Base-by-base conservation (phyloP, 257 asterid species). In the Galeopsis tetrahit region DNA sequence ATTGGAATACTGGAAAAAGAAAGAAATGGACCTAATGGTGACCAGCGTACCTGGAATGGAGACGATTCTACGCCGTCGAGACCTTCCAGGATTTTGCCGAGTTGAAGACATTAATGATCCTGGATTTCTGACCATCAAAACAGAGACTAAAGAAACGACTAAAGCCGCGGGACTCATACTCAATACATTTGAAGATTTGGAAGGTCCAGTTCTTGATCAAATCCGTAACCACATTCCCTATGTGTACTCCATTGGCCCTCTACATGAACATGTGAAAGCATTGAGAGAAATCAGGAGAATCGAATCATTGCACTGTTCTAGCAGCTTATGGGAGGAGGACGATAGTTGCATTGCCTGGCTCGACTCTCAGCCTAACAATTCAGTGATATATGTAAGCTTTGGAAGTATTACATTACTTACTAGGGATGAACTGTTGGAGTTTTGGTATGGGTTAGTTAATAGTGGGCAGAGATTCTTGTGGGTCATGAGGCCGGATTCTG, bases 181-280 rank as follows among this genome's bases (percentile, higher is more conserved):
- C 69, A 88, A 86, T 67, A 84, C 95, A 4, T 88, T 84, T 32
- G 90, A 86, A 72, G 90, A 88, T 32, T 59, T 88, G 53, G 95
- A 88, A 64, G 81, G 79, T 2, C 73, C 82, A 5, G 43, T 81
- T 1, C 82, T 88, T 3, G 70, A 77, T 58, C 84, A 86, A 39
- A 80, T 86, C 7, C 79, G 84, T 2, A 75, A 78, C 11, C 63
- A 64, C 35, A 80, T 88, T 49, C 89, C 89, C 14, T 86, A 81
- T 10, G 5, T 86, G 7, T 86, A 79, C 56, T 58, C 92, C 0
- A 75, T 88, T 0, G 95, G 90, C 7, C 95, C 95, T 2, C 73
- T 86, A 38, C 96, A 88, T 5, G 71, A 77, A 0, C 87, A 75
- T 76, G 33, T 84, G 6, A 79, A 82, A 40, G 35, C 78, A 0